Evolutionary conservation across 2,329 filamentous ascomycete species (phyloP).

Genomic region (Endocalyx cinctus): DNA sequence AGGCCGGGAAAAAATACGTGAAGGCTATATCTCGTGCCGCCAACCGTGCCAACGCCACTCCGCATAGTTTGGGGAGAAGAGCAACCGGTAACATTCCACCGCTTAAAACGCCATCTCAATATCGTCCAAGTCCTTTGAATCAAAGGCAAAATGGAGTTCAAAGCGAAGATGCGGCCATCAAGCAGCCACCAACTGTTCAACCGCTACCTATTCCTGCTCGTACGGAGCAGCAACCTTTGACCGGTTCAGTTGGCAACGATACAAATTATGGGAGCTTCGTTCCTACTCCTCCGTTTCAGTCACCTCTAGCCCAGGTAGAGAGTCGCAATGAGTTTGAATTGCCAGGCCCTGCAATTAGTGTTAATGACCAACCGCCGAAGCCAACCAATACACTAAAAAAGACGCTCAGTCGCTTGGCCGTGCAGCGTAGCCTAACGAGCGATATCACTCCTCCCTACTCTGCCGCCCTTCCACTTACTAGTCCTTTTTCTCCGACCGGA

Average conservation of each 20-base stretch:
- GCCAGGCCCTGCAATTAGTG: conserved; percentile 48
- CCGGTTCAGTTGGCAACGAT: conserved; percentile 30
- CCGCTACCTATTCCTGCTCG: conserved; percentile 16
- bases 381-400: conserved; percentile 9
- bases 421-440: conserved; percentile 34
- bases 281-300: conserved; percentile 32
- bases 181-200: conserved; percentile 13
- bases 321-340: conserved; percentile 43
- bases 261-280: conserved; percentile 52
- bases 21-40: conserved; percentile 76
- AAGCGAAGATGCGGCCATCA: conserved; percentile 16
- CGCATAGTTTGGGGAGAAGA: conserved; percentile 29
- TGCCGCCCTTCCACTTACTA: conserved; percentile 11
- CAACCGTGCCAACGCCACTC: conserved; percentile 53
- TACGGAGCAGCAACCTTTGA: conserved; percentile 38
- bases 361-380: conserved; percentile 17
- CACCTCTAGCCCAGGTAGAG: conserved; percentile 13
- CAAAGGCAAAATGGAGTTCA: conserved; percentile 2
- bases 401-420: conserved; percentile 20
- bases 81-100: conserved; percentile 28
- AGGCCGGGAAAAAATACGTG: conserved; percentile 89
- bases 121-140: conserved; percentile 21
- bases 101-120: conserved; percentile 27
- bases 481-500: conserved; percentile 15
- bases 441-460: conserved; percentile 11